Evolutionary conservation across 108 stramenopile genomes (phyloP).

Genomic region (Nitzschia sp.): DNA sequence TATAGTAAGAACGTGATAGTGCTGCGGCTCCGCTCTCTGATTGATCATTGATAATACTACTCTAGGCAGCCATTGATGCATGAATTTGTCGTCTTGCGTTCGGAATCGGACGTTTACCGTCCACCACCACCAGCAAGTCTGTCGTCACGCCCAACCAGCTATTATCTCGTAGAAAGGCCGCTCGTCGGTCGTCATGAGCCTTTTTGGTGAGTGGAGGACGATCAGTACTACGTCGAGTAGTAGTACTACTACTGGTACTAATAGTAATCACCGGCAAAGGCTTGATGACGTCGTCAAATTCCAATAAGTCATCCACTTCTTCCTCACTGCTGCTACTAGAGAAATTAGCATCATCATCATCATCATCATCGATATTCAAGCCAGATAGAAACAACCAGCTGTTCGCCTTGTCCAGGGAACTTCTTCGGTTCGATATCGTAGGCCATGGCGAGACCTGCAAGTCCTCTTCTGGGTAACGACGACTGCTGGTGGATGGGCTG

Average conservation of each 20-base stretch:
- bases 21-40: too few relatives aligned
- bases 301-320: not conserved
- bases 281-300: not conserved
- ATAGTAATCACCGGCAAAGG: not conserved
- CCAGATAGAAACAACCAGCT: not conserved
- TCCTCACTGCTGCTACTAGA: not conserved
- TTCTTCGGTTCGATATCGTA: not conserved
- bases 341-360: not conserved
- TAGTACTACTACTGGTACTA: too few relatives aligned
- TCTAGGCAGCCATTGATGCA: too few relatives aligned
- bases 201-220: too few relatives aligned
- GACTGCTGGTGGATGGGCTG: too few relatives aligned
- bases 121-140: not conserved
- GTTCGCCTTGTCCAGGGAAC: not conserved
- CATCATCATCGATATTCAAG: not conserved
- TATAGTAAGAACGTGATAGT: too few relatives aligned
- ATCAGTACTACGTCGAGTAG: too few relatives aligned
- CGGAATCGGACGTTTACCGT: too few relatives aligned
- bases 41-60: too few relatives aligned
- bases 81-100: too few relatives aligned
- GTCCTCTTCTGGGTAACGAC: too few relatives aligned
- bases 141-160: constrained; percentile 6
- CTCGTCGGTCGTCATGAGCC: not conserved
- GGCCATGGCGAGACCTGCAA: too few relatives aligned
- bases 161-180: not conserved